Evolutionary conservation across 2,329 filamentous ascomycete genomes (phyloP), one percentile per base, ranked within the genome.

Genomic region (Monosporascus sp.): DNA sequence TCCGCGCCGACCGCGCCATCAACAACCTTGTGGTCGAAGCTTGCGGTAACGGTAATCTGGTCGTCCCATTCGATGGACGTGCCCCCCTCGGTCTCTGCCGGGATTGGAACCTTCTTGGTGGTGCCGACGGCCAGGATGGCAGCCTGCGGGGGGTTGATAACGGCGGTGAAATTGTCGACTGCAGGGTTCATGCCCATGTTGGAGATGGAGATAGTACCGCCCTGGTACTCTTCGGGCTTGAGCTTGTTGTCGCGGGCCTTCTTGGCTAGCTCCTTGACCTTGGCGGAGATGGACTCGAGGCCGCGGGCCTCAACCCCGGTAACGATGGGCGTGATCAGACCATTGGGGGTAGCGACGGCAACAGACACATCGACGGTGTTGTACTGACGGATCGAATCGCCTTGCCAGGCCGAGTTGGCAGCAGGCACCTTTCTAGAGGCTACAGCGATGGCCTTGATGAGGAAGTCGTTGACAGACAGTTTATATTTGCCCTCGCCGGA

Each of bases 111-210:
- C 87, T 97, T 97, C 78, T 89, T 89, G 65, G 90, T 91, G 62
- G 91, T 95, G 67, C 95, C 94, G 55, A 99, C 89, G 52, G 94
- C 93, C 59, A 99, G 82, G 72, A 99, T 99, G 69, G 86, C 88
- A 52, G 94, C 89, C 79, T 99, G 95, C 51, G 94, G 94, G 62
- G 95, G 94, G 85, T 99, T 99, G 82, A 99, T 96, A 69, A 99
- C 89, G 63, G 94, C 94, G 50, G 94, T 97, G 78, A 99, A 99
- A 72, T 92, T 85, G 77, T 97, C 92, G 59, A 99, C 87, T 49
- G 94, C 93, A 48, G 86, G 70, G 84, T 99, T 99, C 94, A 99
- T 99, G 75, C 94, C 94, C 94, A 99, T 96, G 85, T 99, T 99
- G 78, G 90, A 96, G 77, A 99, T 97, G 74, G 93, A 97, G 78